phyloP scores from a whole-genome alignment of 2,329 filamentous ascomycete genomes.

The Teratosphaeriaceae sp. region DNA sequence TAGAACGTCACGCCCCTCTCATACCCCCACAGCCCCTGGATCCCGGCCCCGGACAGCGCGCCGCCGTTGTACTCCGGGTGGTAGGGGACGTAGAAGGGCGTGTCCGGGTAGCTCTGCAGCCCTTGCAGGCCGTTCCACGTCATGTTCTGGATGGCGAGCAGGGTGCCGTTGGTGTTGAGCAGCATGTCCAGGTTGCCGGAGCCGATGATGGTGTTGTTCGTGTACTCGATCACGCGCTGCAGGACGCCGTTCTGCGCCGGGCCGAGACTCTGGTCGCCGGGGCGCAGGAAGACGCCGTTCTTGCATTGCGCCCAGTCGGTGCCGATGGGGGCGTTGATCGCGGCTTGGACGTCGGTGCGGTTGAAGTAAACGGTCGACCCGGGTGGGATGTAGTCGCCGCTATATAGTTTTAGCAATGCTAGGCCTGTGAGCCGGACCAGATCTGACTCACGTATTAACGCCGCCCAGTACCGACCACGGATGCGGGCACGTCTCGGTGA shows the following conservation, averaged over 20 bases:
- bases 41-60: conserved; percentile 34
- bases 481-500: conserved; percentile 40
- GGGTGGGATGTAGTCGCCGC: conserved; percentile 14
- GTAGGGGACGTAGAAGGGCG: conserved; percentile 38
- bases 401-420: not conserved
- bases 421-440: not conserved
- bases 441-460: conserved; percentile 8
- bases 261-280: conserved; percentile 31
- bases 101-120: conserved; percentile 36
- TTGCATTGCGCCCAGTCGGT: conserved; percentile 25
- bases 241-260: conserved; percentile 36
- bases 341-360: conserved; percentile 44
- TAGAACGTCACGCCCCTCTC: conserved; percentile 44
- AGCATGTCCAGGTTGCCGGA: conserved; percentile 44
- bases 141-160: conserved; percentile 48
- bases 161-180: conserved; percentile 45
- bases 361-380: conserved; percentile 50
- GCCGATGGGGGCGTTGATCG: conserved; percentile 40
- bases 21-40: conserved; percentile 34
- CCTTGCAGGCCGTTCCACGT: conserved; percentile 48
- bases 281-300: conserved; percentile 21
- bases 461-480: conserved; percentile 21
- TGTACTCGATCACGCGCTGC: conserved; percentile 44
- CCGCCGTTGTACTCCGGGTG: conserved; percentile 37
- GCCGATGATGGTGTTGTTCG: conserved; percentile 46